Conservation (phyloP, 805 yeast genomes). For the Metschnikowia similis region DNA sequence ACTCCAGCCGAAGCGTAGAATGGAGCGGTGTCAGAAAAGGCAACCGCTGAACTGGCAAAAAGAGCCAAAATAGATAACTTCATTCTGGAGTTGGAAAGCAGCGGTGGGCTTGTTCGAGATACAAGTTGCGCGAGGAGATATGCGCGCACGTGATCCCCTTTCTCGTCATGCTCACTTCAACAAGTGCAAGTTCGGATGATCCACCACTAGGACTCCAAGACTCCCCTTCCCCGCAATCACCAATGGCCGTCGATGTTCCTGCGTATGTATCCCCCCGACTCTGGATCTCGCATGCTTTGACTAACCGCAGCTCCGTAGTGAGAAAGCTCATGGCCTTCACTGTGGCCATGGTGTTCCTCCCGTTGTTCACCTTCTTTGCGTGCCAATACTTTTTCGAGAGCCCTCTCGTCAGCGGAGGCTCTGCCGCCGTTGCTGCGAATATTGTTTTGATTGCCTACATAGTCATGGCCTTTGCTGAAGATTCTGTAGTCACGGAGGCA, state of each 20-base stretch:
- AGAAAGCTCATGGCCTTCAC: conserved; percentile 70
- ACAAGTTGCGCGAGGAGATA: conserved; percentile 3
- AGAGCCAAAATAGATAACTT: conserved; percentile 15
- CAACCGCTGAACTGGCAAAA: conserved; percentile 14
- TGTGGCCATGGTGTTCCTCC: conserved; percentile 68
- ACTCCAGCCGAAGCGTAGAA: conserved; percentile 11
- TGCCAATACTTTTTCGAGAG: conserved; percentile 47
- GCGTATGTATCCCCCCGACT: conserved; percentile 13
- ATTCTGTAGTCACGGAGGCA: conserved; percentile 30
- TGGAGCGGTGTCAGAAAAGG: conserved; percentile 18
- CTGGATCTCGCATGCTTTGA: neutral
- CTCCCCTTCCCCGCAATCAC: neutral
- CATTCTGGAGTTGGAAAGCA: conserved; percentile 6
- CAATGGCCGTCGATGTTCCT: conserved; percentile 18
- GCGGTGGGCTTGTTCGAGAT: neutral
- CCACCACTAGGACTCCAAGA: neutral
- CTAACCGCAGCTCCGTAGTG: conserved; percentile 49
- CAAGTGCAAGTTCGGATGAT: neutral
- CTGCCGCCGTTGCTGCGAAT: conserved; percentile 76
- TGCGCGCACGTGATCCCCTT: conserved; percentile 9
- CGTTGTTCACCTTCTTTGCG: conserved; percentile 58
- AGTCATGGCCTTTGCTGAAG: conserved; percentile 70
- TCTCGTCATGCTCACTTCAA: neutral
- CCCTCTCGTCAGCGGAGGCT: conserved; percentile 69
- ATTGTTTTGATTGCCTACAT: conserved; percentile 70